Conservation (phyloP, 768 basidiomycete species). For the Cystofilobasidium ferigula region DNA sequence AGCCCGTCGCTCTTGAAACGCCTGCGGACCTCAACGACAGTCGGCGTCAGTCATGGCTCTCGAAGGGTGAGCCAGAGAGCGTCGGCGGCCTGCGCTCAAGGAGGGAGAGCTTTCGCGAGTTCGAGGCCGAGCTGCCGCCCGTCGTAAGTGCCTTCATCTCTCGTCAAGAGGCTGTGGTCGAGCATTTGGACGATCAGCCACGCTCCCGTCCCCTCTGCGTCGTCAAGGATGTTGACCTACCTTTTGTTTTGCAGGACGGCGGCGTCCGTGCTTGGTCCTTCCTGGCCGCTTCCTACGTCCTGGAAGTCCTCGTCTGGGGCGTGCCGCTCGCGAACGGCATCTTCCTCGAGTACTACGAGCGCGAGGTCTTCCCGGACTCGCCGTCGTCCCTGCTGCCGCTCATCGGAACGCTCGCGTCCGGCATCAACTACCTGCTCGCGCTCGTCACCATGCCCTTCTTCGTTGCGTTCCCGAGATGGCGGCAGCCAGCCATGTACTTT, state of each 20-base stretch:
- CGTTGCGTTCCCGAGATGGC: background rate
- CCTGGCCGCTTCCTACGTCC: background rate
- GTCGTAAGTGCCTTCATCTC: background rate
- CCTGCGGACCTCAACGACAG: too few relatives aligned
- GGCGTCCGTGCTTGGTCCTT: constrained; percentile 7
- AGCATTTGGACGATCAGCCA: background rate
- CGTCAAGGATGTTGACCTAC: background rate
- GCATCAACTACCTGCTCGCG: background rate
- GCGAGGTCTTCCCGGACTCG: background rate
- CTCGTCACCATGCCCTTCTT: background rate
- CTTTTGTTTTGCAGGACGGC: background rate
- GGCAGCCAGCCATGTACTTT: background rate
- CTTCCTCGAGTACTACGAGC: constrained; percentile 8
- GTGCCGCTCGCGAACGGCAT: background rate
- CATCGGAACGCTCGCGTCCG: background rate
- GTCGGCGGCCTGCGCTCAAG: background rate
- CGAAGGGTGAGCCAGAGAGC: background rate
- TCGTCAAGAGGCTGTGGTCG: too few relatives aligned
- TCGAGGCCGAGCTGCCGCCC: constrained; percentile 2
- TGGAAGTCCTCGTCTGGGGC: constrained; percentile 10
- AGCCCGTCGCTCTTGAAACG: too few relatives aligned
- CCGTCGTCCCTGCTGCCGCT: background rate
- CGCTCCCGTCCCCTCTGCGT: too few relatives aligned
- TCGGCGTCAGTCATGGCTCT: background rate
- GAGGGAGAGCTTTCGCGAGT: background rate